Percentiles rank a stretch among this genome's conserved stretches.
These are phyloP conservation scores for Croton laevigatus DNA, from an alignment of 441 rosid species.

Conservation along the genomic window DNA sequence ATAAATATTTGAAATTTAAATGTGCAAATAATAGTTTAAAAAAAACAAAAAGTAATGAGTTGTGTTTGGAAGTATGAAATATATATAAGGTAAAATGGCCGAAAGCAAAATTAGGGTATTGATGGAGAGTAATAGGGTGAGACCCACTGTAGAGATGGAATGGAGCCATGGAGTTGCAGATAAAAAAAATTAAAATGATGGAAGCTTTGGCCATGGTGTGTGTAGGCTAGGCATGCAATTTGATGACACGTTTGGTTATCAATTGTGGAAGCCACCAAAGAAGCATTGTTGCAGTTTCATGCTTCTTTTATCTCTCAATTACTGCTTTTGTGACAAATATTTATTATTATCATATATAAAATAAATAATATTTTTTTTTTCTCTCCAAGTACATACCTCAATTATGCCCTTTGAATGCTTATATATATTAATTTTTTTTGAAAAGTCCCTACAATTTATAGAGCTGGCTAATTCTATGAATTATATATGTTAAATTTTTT, in stretches of 20 bases:
- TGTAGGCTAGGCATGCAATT: slow-evolving; percentile 10
- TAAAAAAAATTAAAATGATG: slow-evolving; percentile 15
- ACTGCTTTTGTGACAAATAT: slow-evolving; percentile 2
- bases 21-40: too few relatives aligned
- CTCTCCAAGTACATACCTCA: background rate
- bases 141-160: slow-evolving; percentile 21
- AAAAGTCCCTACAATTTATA: too few relatives aligned
- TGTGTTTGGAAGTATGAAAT: slow-evolving; percentile 10
- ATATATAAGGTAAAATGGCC: slow-evolving; percentile 17
- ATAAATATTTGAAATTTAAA: too few relatives aligned
- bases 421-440: too few relatives aligned
- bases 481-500: too few relatives aligned
- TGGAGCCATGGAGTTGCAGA: slow-evolving; percentile 17
- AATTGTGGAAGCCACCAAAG: slow-evolving; percentile 20
- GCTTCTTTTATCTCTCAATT: slow-evolving; percentile 14
- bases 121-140: slow-evolving; percentile 11
- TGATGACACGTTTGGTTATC: background rate
- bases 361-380: background rate
- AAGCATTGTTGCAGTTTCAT: background rate
- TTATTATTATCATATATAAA: background rate
- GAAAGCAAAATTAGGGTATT: slow-evolving; percentile 23
- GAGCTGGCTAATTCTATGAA: too few relatives aligned
- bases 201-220: slow-evolving; percentile 12
- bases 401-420: background rate
- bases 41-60: background rate